phyloP scores from a whole-genome alignment of 495 filamentous ascomycete genomes.

The Apodospora peruviana region DNA sequence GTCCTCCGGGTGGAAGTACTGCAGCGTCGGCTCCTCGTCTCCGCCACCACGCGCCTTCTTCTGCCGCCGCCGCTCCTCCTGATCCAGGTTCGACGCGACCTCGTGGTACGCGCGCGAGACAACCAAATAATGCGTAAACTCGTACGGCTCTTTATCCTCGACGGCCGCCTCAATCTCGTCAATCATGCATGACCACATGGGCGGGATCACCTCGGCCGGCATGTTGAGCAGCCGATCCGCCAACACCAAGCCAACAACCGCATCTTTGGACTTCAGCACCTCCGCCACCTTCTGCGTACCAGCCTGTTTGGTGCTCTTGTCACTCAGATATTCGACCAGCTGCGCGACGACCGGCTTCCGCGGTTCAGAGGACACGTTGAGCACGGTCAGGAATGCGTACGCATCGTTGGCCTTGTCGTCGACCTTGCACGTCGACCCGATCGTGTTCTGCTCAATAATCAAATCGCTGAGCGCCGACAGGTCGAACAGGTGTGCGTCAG shows the following conservation, averaged over 20 bases:
- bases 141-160: slow-evolving; percentile 87
- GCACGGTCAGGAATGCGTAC: slow-evolving; percentile 86
- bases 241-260: slow-evolving; percentile 71
- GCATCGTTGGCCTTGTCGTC: slow-evolving; percentile 92
- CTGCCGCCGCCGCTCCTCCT: slow-evolving; percentile 62
- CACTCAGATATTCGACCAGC: slow-evolving; percentile 64
- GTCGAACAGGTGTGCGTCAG: slow-evolving; percentile 77
- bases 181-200: slow-evolving; percentile 92
- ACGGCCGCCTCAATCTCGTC: slow-evolving; percentile 89
- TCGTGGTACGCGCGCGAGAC: slow-evolving; percentile 87
- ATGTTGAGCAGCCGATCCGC: slow-evolving; percentile 94
- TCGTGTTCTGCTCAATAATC: slow-evolving; percentile 78
- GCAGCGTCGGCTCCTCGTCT: slow-evolving; percentile 41
- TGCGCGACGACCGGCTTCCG: slow-evolving; percentile 64
- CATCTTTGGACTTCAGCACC: slow-evolving; percentile 23
- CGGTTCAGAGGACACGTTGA: slow-evolving; percentile 79
- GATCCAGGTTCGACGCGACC: slow-evolving; percentile 72
- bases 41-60: slow-evolving; percentile 57
- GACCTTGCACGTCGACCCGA: slow-evolving; percentile 93
- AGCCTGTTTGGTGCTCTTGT: slow-evolving; percentile 47
- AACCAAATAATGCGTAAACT: slow-evolving; percentile 89
- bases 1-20: slow-evolving; percentile 97
- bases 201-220: slow-evolving; percentile 82
- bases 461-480: slow-evolving; percentile 80
- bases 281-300: slow-evolving; percentile 20